Conservation (phyloP, 345 rosid species). For the Dimocarpus longan region DNA sequence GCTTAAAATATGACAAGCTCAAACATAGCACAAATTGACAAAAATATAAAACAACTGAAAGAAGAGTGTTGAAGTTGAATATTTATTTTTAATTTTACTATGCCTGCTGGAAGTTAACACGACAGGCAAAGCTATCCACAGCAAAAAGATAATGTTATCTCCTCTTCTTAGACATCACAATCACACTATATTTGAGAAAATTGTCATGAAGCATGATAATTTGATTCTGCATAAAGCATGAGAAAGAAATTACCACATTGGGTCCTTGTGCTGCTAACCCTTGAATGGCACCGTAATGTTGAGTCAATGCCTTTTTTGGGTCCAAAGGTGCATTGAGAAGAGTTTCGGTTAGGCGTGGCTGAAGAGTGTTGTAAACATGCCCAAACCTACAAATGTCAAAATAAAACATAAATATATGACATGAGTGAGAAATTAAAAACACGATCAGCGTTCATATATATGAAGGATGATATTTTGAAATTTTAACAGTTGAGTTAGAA, state of each 20-base stretch:
- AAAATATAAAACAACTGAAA: background rate
- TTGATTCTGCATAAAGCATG: background rate
- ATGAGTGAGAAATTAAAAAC: background rate
- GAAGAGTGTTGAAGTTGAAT: background rate
- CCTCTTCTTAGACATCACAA: background rate
- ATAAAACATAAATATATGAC: conserved; percentile 1
- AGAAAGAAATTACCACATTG: conserved; percentile 65
- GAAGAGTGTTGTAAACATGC: conserved; percentile 73
- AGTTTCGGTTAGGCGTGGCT: conserved; percentile 87
- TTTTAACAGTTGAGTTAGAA: conserved; percentile 1
- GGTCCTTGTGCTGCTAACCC: conserved; percentile 92
- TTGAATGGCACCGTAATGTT: conserved; percentile 96
- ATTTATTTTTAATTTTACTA: background rate
- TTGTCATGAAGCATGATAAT: background rate
- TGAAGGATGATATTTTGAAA: background rate
- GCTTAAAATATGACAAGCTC: background rate
- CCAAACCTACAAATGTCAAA: conserved; percentile 64
- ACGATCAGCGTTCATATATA: background rate
- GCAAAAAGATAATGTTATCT: background rate
- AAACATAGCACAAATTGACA: background rate
- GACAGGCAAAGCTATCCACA: background rate
- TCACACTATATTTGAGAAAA: background rate
- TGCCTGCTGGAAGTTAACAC: background rate
- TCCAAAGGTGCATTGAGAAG: conserved; percentile 84
- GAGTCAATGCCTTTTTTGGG: conserved; percentile 82